Base-by-base conservation (phyloP, 352 stramenopile species). In the Phytophthora sp. region DNA sequence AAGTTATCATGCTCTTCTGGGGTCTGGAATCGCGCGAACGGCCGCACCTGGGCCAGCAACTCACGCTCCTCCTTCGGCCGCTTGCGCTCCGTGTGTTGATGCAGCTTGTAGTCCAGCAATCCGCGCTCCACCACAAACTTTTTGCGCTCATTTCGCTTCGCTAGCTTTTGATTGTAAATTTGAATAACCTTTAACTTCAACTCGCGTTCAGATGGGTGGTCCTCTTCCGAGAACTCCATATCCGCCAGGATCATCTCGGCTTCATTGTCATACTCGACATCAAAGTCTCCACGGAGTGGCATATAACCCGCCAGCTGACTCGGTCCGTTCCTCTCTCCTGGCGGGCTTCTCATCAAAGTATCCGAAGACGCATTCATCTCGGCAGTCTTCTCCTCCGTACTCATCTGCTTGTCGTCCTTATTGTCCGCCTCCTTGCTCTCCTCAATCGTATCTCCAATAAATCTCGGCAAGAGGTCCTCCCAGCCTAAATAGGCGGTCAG, bases 191-290 rank as follows among this genome's bases (percentile, higher is more conserved):
- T 91, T 33, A 99, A 74, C 77, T 99, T 99, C 45, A 99, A 80
- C 63, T 98, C 85, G 35, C 84, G 80, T 70, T 99, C 91, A 11
- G 81, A 88, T n/a, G 86, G 79, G 56, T 96, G 85, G 54, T 97
- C 86, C 36, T 84, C 85, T n/a, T 98, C 96, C 8, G 90, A 83
- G 18, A 94, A 89, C 59, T 99, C 95, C 91, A 99, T 98, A 73
- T 99, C 96, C 7, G 93, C 93, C 23, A 99, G 69, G 30, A 98
- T 92, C 47, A 98, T 53, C 77, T 99, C 97, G 1, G 97, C 97
- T 47, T 99, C 96, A 63, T 99, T 99, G 55, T 99, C 94, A 74
- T 97, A 98, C 80, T 99, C 97, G 31, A 99, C 91, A 60, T 99
- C 97, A 82, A 99, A 99, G 63, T 99, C 96, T 9, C 95, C 92